Conservation (phyloP, 2,329 filamentous ascomycete species). For the Hypoxylon sp. region DNA sequence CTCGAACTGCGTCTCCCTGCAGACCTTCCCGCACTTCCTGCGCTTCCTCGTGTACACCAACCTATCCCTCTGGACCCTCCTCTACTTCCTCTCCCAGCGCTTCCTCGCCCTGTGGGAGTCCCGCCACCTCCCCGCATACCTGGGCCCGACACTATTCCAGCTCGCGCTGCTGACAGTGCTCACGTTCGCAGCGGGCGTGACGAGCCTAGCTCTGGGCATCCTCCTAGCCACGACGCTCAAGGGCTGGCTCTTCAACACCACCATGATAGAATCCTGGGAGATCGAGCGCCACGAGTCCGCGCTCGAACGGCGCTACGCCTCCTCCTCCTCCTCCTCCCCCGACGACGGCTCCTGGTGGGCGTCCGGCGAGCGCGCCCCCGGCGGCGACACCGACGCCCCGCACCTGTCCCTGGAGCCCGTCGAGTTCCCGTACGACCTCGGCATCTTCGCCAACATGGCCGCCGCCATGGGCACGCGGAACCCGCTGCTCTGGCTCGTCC, state of each 20-base stretch:
- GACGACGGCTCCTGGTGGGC: slow-evolving; percentile 55
- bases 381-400: slow-evolving; percentile 53
- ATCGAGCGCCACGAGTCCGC: slow-evolving; percentile 72
- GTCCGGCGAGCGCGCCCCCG: slow-evolving; percentile 42
- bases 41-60: slow-evolving; percentile 81
- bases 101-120: slow-evolving; percentile 71
- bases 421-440: slow-evolving; percentile 86
- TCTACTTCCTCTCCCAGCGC: slow-evolving; percentile 70
- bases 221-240: slow-evolving; percentile 73
- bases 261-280: slow-evolving; percentile 86
- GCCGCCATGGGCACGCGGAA: slow-evolving; percentile 81
- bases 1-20: slow-evolving; percentile 83
- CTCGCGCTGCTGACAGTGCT: slow-evolving; percentile 73
- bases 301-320: slow-evolving; percentile 58
- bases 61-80: slow-evolving; percentile 71
- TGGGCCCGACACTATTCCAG: slow-evolving; percentile 73
- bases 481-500: slow-evolving; percentile 75
- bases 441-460: slow-evolving; percentile 78
- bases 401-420: slow-evolving; percentile 69
- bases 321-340: slow-evolving; percentile 45
- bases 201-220: slow-evolving; percentile 72
- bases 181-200: slow-evolving; percentile 67
- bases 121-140: slow-evolving; percentile 77
- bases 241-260: slow-evolving; percentile 75
- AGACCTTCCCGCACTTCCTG: slow-evolving; percentile 84